These are phyloP conservation scores for Bassia scoparia DNA, from an alignment of 148 eudicot genomes.

Conservation along the genomic window DNA sequence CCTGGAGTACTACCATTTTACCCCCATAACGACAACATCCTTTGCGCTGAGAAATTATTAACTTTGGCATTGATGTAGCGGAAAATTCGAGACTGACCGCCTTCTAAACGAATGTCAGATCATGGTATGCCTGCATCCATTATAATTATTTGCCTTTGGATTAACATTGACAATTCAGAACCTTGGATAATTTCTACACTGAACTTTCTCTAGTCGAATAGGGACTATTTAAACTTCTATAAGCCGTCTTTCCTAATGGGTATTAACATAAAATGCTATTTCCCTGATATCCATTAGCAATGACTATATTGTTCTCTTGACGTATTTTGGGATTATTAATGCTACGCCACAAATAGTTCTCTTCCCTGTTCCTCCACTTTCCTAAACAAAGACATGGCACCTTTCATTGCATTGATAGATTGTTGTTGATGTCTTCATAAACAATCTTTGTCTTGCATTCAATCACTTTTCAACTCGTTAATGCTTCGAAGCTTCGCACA, in stretches of 20 bases:
- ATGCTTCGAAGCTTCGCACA: too few species aligned
- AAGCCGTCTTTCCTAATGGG: not conserved
- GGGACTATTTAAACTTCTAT: slow-evolving; percentile 7
- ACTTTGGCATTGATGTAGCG: slow-evolving; percentile 14
- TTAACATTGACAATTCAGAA: not conserved
- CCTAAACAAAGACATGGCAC: too few species aligned
- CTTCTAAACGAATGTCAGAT: slow-evolving; percentile 1
- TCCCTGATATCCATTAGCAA: not conserved
- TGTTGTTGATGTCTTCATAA: too few species aligned
- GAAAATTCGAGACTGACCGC: not conserved
- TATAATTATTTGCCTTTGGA: not conserved
- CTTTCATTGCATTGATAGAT: too few species aligned
- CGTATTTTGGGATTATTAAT: not conserved
- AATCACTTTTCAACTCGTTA: too few species aligned
- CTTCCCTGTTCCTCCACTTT: too few species aligned
- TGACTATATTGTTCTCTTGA: not conserved
- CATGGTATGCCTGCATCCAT: slow-evolving; percentile 20
- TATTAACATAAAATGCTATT: not conserved
- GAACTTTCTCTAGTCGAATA: not conserved
- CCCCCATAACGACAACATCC: not conserved
- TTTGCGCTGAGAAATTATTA: too few species aligned
- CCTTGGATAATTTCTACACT: not conserved
- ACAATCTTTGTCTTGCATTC: too few species aligned
- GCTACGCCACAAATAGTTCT: not conserved
- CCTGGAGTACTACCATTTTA: not conserved